Base-by-base conservation (phyloP, 2,329 filamentous ascomycete species). In the Pseudogymnoascus pannorum region DNA sequence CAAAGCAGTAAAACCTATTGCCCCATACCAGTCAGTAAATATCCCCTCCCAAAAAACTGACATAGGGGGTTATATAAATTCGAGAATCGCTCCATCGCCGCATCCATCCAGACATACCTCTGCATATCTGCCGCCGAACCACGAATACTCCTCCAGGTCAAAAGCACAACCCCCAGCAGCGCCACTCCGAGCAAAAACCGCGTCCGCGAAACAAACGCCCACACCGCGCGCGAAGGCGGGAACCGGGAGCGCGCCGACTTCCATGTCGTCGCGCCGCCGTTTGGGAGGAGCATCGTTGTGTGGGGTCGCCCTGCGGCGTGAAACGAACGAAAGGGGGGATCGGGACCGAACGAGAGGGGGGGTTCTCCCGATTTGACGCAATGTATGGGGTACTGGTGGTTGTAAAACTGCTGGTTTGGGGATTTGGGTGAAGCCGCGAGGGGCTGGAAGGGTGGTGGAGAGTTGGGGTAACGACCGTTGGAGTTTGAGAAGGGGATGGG, bases 1-100 rank as follows among this genome's bases (percentile, higher is more conserved):
- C 94, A 83, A 92, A 97, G 79, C 94, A 99, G 77, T 96, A 96
- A 77, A 96, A 97, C 77, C 93, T 97, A 71, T 65, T 65, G 36
- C 51, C 26, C 51, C 26, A 29, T 26, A 9, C 44, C 38, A 48
- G 57, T 62, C 58, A 64, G 63, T 59, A 31, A 48, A 57, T 40
- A 33, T 26, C 60, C 59, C 38, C 59, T 57, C 31, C 58, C 33
- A 7, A 35, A 22, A 14, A 36, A 57, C 48, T 35, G 59, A 58
- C 64, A 62, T 58, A 62, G 6, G 26, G 33, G 54, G 4, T 5
- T 16, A 48, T 16, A 48, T 14, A 12, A 12, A 4, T 24, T 44
- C 4, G 16, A 42, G 16, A 42, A 12, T 54, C 7, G 38, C 51
- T n/a, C 58, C 51, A 42, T 48, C 24, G 33, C 18, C 5, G 4